phyloP scores from a whole-genome alignment of 345 rosid species.

The Erysimum cheiranthoides region DNA sequence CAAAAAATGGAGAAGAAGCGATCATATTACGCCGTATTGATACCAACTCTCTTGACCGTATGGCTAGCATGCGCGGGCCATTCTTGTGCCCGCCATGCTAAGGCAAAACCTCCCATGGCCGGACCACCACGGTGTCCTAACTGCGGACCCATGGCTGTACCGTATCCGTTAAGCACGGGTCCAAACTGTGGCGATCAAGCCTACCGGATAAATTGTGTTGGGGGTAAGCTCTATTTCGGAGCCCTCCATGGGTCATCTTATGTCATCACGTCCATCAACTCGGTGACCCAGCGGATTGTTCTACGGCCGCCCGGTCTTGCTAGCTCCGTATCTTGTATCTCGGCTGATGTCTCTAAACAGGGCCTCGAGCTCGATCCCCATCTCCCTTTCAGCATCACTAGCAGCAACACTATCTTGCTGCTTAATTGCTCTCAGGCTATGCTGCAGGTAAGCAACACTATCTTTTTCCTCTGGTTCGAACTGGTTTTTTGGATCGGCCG shows the following conservation, averaged over 20 bases:
- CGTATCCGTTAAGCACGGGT: slow-evolving; percentile 51
- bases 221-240: slow-evolving; percentile 51
- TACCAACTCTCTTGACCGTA: slow-evolving; percentile 27
- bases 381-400: slow-evolving; percentile 60
- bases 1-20: slow-evolving; percentile 34
- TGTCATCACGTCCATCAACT: slow-evolving; percentile 55
- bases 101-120: slow-evolving; percentile 29
- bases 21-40: slow-evolving; percentile 9
- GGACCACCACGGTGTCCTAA: slow-evolving; percentile 46
- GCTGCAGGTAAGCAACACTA: slow-evolving; percentile 29
- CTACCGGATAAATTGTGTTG: slow-evolving; percentile 53
- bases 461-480: not conserved
- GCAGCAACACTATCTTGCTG: slow-evolving; percentile 56
- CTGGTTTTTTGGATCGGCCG: not conserved
- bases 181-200: slow-evolving; percentile 50
- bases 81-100: slow-evolving; percentile 36
- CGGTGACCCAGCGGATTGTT: slow-evolving; percentile 47
- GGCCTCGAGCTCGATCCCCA: slow-evolving; percentile 52
- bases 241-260: slow-evolving; percentile 57
- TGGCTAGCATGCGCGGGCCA: slow-evolving; percentile 23
- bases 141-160: slow-evolving; percentile 53
- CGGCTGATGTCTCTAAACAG: slow-evolving; percentile 47
- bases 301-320: slow-evolving; percentile 48
- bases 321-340: slow-evolving; percentile 46
- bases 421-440: slow-evolving; percentile 55